A percentile compares a stretch with the other conserved stretches of the same genome.
These are phyloP conservation scores for Acorus gramineus DNA, from an alignment of 106 monocot species.

Conservation along the genomic window DNA sequence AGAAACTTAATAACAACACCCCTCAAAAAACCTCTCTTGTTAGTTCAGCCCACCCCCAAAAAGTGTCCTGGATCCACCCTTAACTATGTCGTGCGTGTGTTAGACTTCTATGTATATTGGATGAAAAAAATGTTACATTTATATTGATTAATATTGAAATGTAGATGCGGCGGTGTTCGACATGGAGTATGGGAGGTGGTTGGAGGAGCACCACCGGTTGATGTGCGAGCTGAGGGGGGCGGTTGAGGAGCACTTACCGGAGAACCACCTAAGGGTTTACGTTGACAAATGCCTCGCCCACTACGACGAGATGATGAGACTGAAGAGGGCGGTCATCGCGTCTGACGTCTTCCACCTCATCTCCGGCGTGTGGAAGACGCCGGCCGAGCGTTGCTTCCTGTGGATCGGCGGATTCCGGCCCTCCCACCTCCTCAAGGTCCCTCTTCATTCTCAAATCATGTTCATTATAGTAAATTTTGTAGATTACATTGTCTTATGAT, in stretches of 20 bases:
- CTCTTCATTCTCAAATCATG: neutral
- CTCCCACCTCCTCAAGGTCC: conserved; percentile 60
- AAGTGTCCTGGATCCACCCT: neutral
- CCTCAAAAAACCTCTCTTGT: neutral
- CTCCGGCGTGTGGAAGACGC: conserved; percentile 61
- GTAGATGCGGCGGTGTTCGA: conserved; percentile 64
- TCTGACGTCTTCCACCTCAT: conserved; percentile 70
- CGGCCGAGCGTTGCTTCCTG: conserved; percentile 76
- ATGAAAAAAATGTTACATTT: neutral
- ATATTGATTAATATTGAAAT: neutral
- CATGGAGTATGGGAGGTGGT: conserved; percentile 62
- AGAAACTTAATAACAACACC: no score
- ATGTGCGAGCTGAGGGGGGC: conserved; percentile 46
- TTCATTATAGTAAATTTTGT: neutral
- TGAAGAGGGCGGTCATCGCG: conserved; percentile 27
- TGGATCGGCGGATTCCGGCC: conserved; percentile 75
- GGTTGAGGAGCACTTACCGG: conserved; percentile 44
- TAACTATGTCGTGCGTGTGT: no score
- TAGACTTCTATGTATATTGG: neutral
- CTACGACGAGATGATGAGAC: conserved; percentile 34
- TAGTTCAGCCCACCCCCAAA: neutral
- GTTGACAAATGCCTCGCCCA: conserved; percentile 40
- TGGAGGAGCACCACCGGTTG: conserved; percentile 44
- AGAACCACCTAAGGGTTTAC: conserved; percentile 44
- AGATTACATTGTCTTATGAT: no score